Conservation (phyloP, 768 basidiomycete species). For the Mycena leptocephala region DNA sequence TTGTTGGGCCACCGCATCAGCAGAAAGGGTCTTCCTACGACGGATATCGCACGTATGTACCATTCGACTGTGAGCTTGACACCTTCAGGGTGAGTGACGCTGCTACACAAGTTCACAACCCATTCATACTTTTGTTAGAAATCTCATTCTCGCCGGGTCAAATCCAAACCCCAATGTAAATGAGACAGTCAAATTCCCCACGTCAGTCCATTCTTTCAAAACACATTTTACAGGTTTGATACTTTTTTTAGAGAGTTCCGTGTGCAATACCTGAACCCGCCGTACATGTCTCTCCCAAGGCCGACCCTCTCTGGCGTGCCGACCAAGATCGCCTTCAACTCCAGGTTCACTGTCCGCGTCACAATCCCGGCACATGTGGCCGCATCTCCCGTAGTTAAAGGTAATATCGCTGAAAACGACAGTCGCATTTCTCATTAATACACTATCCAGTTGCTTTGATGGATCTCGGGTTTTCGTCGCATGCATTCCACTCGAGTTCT, state of each 20-base stretch:
- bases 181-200: slow-evolving; percentile 35
- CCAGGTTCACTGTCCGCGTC: slow-evolving; percentile 46
- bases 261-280: slow-evolving; percentile 48
- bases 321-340: slow-evolving; percentile 44
- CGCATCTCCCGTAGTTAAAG: not conserved
- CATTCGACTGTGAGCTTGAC: slow-evolving; percentile 54
- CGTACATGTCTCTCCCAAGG: slow-evolving; percentile 44
- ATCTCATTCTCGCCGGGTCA: slow-evolving; percentile 11
- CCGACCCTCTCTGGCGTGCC: slow-evolving; percentile 43
- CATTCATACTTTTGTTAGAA: not conserved
- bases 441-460: slow-evolving; percentile 43
- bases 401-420: not conserved
- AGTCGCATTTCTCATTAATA: not conserved
- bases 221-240: slow-evolving; percentile 46
- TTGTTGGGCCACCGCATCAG: slow-evolving; percentile 54
- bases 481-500: slow-evolving; percentile 52
- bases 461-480: slow-evolving; percentile 51
- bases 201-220: slow-evolving; percentile 8
- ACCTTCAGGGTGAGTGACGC: slow-evolving; percentile 48
- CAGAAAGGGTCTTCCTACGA: slow-evolving; percentile 48
- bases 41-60: slow-evolving; percentile 50
- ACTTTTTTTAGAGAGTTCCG: slow-evolving; percentile 46
- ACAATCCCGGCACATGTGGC: slow-evolving; percentile 39
- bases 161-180: slow-evolving; percentile 35
- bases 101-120: too few species aligned